Conservation (phyloP, 495 filamentous ascomycete genomes). For the Trichocladium uniseriatum region DNA sequence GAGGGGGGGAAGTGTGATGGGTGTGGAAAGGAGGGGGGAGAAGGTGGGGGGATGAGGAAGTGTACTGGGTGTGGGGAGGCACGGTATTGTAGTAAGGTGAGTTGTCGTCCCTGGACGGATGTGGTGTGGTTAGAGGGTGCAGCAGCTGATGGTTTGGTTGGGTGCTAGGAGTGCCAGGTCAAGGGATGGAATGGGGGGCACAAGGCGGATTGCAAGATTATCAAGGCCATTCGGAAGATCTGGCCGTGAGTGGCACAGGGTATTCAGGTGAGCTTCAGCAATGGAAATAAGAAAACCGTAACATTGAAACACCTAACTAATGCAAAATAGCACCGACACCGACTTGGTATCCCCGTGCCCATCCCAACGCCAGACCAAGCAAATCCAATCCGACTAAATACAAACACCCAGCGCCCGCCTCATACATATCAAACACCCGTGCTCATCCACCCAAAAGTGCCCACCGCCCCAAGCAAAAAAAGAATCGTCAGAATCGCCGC, state of each 20-base stretch:
- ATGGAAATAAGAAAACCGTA: no score
- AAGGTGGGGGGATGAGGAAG: conserved; percentile 18
- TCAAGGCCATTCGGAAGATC: conserved; percentile 30
- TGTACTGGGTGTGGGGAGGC: conserved; percentile 36
- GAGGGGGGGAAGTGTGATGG: conserved; percentile 29
- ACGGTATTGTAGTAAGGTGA: conserved; percentile 37
- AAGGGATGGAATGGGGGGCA: conserved; percentile 36
- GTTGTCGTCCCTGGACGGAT: no score
- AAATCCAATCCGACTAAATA: no score
- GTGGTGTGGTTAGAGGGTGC: not conserved
- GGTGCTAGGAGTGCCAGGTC: conserved; percentile 31
- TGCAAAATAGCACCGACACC: no score
- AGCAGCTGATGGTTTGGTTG: not conserved
- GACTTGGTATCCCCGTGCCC: no score
- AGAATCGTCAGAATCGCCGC: conserved; percentile 54
- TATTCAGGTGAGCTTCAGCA: not conserved
- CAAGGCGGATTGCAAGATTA: conserved; percentile 35
- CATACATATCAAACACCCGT: conserved; percentile 15
- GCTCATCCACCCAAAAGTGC: conserved; percentile 42
- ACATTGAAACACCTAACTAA: no score
- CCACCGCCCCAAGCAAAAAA: conserved; percentile 29
- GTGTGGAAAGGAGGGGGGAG: conserved; percentile 25
- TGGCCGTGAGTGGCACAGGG: conserved; percentile 17
- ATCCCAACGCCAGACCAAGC: no score
- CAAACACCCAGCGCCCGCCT: no score